These are phyloP conservation scores for Picea abies DNA, from an alignment of 83 land plant genomes.

Conservation along the genomic window DNA sequence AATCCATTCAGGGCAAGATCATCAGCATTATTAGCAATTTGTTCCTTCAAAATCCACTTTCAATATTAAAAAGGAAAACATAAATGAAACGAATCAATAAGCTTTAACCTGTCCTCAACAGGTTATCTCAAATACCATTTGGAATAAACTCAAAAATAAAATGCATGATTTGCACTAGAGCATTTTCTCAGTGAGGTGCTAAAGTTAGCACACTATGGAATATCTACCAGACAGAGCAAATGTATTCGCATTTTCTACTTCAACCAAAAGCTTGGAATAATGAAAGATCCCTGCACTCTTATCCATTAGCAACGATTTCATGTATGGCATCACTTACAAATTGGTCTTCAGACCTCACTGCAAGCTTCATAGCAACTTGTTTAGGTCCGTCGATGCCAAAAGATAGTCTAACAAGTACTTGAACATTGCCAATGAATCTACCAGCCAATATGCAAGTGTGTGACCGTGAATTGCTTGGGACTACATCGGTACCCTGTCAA, in stretches of 20 bases:
- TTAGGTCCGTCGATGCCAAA: constrained; percentile 83
- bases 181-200: neutral
- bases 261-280: neutral
- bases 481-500: constrained; percentile 87
- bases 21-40: neutral
- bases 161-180: neutral
- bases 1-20: neutral
- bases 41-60: neutral
- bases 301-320: constrained; percentile 85
- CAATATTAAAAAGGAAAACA: neutral
- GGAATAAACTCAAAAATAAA: neutral
- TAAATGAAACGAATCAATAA: constrained; percentile 13
- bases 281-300: constrained; percentile 11
- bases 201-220: neutral
- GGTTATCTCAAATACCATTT: neutral
- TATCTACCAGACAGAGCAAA: neutral
- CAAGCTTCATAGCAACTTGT: constrained; percentile 93
- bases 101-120: constrained; percentile 1
- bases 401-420: constrained; percentile 80
- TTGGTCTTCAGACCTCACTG: constrained; percentile 88
- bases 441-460: constrained; percentile 90
- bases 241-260: neutral
- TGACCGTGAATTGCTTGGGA: constrained; percentile 86
- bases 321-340: constrained; percentile 80
- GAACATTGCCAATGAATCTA: constrained; percentile 77